These are phyloP conservation scores for Flammula alnicola DNA, from an alignment of 1,284 basidiomycete species.

Conservation along the genomic window DNA sequence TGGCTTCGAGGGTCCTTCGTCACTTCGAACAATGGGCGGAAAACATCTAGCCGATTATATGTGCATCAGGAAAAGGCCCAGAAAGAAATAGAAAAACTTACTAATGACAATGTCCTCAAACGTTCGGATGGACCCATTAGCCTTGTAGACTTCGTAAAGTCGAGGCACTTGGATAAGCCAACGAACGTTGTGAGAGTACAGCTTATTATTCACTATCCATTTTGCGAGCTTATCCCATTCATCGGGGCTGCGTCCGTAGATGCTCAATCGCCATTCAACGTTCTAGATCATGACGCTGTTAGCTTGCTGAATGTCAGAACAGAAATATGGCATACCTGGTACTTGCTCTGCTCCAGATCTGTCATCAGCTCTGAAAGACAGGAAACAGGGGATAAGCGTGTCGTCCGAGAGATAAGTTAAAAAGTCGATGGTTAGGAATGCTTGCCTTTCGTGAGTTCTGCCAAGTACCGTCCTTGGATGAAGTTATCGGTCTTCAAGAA, in stretches of 20 bases:
- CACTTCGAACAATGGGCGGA: conserved; percentile 94
- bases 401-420: no score
- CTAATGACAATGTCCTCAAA: conserved; percentile 93
- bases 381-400: no score
- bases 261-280: conserved; percentile 96
- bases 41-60: conserved; percentile 77
- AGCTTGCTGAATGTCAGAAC: not conserved
- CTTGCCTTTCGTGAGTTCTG: conserved; percentile 90
- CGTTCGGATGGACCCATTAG: conserved; percentile 81
- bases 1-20: conserved; percentile 90
- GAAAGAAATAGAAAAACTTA: conserved; percentile 44
- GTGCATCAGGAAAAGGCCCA: not conserved
- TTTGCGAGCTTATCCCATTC: conserved; percentile 99
- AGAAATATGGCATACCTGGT: conserved; percentile 65
- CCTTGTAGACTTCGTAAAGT: conserved; percentile 96
- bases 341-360: conserved; percentile 98
- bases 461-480: conserved; percentile 91
- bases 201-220: conserved; percentile 95
- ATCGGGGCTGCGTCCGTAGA: conserved; percentile 81
- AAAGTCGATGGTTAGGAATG: no score
- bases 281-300: conserved; percentile 52
- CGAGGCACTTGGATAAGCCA: conserved; percentile 98
- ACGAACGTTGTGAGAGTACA: conserved; percentile 95
- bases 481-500: conserved; percentile 99
- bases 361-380: conserved; percentile 83